These are phyloP conservation scores for Acer yangbiense DNA, from an alignment of 345 rosid genomes.

Conservation along the genomic window DNA sequence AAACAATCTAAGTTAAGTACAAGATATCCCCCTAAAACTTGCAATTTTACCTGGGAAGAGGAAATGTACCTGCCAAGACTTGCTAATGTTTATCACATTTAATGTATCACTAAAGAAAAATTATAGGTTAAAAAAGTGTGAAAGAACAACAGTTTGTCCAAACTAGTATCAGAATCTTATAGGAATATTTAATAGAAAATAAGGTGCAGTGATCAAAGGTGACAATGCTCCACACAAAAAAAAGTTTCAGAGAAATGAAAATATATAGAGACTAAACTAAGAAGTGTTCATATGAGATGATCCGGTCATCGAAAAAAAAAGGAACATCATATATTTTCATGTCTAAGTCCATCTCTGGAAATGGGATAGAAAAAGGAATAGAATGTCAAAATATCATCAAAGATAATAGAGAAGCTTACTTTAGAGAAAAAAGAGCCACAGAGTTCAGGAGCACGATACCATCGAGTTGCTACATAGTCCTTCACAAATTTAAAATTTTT, in stretches of 20 bases:
- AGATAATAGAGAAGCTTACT: slow-evolving; percentile 45
- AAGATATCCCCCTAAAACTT: not conserved
- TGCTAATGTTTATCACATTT: not conserved
- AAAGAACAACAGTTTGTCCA: too few species aligned
- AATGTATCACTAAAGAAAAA: not conserved
- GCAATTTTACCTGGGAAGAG: not conserved
- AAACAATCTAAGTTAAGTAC: not conserved
- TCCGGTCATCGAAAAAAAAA: too few species aligned
- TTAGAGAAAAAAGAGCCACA: slow-evolving; percentile 99
- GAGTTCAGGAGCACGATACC: slow-evolving; percentile 99
- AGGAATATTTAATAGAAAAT: too few species aligned
- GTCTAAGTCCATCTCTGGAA: too few species aligned
- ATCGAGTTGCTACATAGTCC: slow-evolving; percentile 99
- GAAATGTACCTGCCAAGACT: too few species aligned
- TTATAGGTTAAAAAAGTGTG: not conserved
- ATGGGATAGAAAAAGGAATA: slow-evolving; percentile 1
- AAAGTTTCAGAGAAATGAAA: too few species aligned
- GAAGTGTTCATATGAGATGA: too few species aligned
- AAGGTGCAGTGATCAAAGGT: too few species aligned
- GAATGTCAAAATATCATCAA: slow-evolving; percentile 5
- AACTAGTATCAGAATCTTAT: too few species aligned
- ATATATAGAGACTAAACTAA: too few species aligned
- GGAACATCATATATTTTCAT: too few species aligned
- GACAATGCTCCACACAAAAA: too few species aligned
- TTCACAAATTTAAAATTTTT: slow-evolving; percentile 30